Evolutionary conservation across 768 basidiomycete species (phyloP).

Genomic region (Boletus tomentosulus): DNA sequence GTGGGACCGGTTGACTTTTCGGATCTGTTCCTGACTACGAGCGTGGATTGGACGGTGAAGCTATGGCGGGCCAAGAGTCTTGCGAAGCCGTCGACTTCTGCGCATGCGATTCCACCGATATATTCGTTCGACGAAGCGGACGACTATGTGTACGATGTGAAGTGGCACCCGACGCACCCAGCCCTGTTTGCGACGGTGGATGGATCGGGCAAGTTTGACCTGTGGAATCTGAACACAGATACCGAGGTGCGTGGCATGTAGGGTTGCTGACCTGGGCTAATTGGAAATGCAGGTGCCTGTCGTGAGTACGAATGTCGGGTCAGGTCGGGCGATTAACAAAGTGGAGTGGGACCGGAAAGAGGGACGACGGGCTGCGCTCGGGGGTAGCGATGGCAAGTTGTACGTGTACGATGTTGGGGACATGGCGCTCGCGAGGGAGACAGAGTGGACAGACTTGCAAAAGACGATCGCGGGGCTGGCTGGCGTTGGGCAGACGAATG

Average conservation of each 20-base stretch:
- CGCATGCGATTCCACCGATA: slow-evolving; percentile 58
- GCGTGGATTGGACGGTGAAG: slow-evolving; percentile 98
- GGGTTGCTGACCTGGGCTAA: slow-evolving; percentile 2
- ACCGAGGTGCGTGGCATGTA: slow-evolving; percentile 68
- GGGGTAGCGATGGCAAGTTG: slow-evolving; percentile 87
- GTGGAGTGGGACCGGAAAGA: slow-evolving; percentile 93
- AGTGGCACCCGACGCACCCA: slow-evolving; percentile 96
- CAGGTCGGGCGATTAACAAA: slow-evolving; percentile 89
- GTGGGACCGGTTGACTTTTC: slow-evolving; percentile 91
- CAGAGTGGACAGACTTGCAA: slow-evolving; percentile 92
- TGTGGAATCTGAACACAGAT: slow-evolving; percentile 98
- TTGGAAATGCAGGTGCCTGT: slow-evolving; percentile 67
- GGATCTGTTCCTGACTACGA: slow-evolving; percentile 89
- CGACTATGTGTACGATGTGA: slow-evolving; percentile 98
- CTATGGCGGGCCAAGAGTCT: slow-evolving; percentile 85
- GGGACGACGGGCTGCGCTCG: slow-evolving; percentile 83
- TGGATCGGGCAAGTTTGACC: slow-evolving; percentile 90
- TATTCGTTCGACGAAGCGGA: slow-evolving; percentile 97
- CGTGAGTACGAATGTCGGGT: slow-evolving; percentile 78
- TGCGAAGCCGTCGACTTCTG: slow-evolving; percentile 64
- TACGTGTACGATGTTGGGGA: slow-evolving; percentile 97
- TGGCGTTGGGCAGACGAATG: slow-evolving; percentile 45
- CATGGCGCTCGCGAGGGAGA: slow-evolving; percentile 80
- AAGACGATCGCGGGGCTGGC: slow-evolving; percentile 72
- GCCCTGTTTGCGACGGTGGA: slow-evolving; percentile 92